Evolutionary conservation across 768 basidiomycete genomes (phyloP), one percentile per base, ranked within the genome.

Genomic region (Lactarius hengduanensis): DNA sequence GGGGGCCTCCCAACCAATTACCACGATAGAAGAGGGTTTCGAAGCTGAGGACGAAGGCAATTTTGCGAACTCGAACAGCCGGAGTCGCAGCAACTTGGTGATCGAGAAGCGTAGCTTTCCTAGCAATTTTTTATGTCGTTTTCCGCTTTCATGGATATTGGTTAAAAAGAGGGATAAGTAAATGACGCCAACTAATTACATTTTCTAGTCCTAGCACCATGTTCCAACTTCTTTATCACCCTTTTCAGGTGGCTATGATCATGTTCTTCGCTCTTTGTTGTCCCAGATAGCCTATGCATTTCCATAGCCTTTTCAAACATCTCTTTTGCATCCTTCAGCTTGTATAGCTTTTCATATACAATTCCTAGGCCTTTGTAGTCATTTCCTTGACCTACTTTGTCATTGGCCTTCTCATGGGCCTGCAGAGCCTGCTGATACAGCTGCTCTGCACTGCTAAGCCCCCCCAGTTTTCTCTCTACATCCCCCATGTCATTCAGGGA

Each of bases 231-330:
- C 54, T 54, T 58, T 10, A 55, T 34, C 26, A 67, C 26, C 66
- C 45, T 63, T 30, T 38, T 34, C 8, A 67, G 53, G 20, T 63
- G 50, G 16, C 2, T 41, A 3, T 67, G 50, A 47, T 67, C 66
- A 57, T 63, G 57, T 30, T 55, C 41, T 20, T 63, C 62, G 40
- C 55, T 67, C 53, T 55, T 63, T 9, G 16, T n/a, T 4, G 30
- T 45, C 15, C 57, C 57, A 11, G 61, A 67, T 16, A 36, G 8
- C 55, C 20, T 38, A 38, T 67, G 66, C 66, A 67, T 62, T 40
- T 67, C 66, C 18, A n/a, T 30, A 16, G 66, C 66, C 57, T 59
- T 67, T 13, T 59, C 66, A 54, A 63, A 58, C 66, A 67, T 67
- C 53, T 55, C 57, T 32, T 59, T 67, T 28, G 66, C 66, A 26